A percentile compares a stretch with the other conserved stretches of the same genome.
These are phyloP conservation scores for Whalleya microplaca DNA, from an alignment of 2,329 filamentous ascomycete species.

Conservation along the genomic window DNA sequence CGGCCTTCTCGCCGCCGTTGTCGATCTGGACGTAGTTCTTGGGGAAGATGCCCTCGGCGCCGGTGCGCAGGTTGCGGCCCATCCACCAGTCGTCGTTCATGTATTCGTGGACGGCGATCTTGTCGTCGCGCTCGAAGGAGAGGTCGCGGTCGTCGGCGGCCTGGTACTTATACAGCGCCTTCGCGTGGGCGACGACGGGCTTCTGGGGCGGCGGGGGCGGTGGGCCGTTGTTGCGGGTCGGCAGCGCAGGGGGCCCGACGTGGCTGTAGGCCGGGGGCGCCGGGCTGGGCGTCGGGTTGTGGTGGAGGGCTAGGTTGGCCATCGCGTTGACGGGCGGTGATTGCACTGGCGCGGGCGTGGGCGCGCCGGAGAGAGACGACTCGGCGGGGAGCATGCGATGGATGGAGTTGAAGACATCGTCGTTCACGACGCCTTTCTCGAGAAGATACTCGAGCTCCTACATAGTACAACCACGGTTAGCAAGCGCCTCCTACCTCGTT, in stretches of 20 bases:
- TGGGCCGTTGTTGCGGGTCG: constrained; percentile 41
- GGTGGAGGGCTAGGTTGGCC: constrained; percentile 45
- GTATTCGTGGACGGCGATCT: constrained; percentile 80
- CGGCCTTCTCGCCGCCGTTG: constrained; percentile 55
- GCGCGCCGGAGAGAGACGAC: constrained; percentile 58
- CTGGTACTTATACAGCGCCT: constrained; percentile 82
- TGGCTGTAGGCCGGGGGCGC: constrained; percentile 57
- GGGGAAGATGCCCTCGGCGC: constrained; percentile 92
- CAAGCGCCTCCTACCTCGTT: constrained; percentile 5
- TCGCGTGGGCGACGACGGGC: constrained; percentile 71
- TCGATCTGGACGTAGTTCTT: constrained; percentile 82
- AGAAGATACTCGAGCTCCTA: constrained; percentile 91
- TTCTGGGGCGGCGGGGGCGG: constrained; percentile 50
- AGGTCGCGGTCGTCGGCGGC: constrained; percentile 82
- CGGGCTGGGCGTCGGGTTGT: constrained; percentile 39
- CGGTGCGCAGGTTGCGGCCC: constrained; percentile 82
- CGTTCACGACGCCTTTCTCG: constrained; percentile 78
- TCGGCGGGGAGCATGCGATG: constrained; percentile 74
- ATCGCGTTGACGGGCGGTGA: constrained; percentile 41
- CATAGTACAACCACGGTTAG: constrained; percentile 9
- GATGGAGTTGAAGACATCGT: constrained; percentile 75
- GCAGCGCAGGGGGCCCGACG: constrained; percentile 44
- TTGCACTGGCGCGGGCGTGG: constrained; percentile 42
- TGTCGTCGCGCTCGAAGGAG: constrained; percentile 78
- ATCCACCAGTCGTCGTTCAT: constrained; percentile 99